A percentile compares a stretch with the other conserved stretches of the same genome.
Evolutionary conservation across 768 basidiomycete genomes (phyloP).

Genomic region (Butyriboletus loyo): DNA sequence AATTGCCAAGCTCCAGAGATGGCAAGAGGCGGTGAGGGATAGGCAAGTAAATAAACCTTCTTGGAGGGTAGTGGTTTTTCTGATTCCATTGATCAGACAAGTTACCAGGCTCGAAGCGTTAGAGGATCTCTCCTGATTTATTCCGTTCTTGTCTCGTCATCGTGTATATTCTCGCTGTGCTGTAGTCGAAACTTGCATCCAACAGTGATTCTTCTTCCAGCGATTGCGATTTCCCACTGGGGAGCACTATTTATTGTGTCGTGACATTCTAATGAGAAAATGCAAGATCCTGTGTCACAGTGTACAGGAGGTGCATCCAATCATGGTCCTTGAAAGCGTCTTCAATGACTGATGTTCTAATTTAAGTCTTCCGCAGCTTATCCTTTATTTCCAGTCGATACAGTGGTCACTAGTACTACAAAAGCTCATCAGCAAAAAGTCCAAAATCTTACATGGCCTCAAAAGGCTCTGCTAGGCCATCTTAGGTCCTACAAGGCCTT

Average conservation of each 20-base stretch:
- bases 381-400: neutral
- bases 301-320: neutral
- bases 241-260: neutral
- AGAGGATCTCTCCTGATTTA: conserved; percentile 33
- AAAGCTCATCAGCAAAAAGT: too few relatives aligned
- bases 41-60: conserved; percentile 41
- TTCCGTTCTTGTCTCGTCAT: neutral
- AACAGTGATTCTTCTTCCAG: neutral
- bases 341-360: neutral
- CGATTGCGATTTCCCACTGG: neutral
- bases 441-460: too few relatives aligned
- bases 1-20: conserved; percentile 87
- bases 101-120: conserved; percentile 48
- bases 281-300: neutral
- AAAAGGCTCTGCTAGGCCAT: too few relatives aligned
- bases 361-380: neutral
- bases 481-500: too few relatives aligned
- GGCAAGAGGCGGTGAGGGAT: conserved; percentile 94
- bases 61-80: neutral
- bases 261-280: neutral
- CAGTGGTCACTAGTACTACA: neutral
- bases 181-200: conserved; percentile 5
- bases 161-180: conserved; percentile 1
- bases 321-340: neutral
- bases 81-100: conserved; percentile 35